A percentile compares a stretch with the other conserved stretches of the same genome.
Conservation (phyloP, 331 rosid species). For the Acacia concinna region DNA sequence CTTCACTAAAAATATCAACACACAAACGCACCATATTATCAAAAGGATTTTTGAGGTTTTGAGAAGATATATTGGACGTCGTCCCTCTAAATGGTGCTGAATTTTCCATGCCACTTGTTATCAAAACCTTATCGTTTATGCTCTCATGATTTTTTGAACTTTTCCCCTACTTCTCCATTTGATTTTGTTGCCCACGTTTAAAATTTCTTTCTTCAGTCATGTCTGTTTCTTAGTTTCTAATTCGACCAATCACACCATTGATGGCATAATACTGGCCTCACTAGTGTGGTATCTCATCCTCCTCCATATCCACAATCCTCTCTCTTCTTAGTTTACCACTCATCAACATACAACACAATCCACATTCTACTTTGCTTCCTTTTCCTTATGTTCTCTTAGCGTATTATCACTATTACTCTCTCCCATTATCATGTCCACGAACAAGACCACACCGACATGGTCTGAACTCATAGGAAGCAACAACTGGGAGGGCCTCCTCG, state of each 20-base stretch:
- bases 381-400: neutral
- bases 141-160: neutral
- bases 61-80: neutral
- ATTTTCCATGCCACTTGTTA: neutral
- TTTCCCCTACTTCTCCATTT: neutral
- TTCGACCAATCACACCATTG: neutral
- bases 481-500: constrained; percentile 51
- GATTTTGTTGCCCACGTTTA: neutral
- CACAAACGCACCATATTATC: neutral
- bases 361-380: neutral
- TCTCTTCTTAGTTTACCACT: neutral
- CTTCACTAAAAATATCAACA: neutral
- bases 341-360: neutral
- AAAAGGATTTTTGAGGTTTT: neutral
- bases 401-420: neutral
- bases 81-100: neutral
- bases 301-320: constrained; percentile 1
- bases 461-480: constrained; percentile 45
- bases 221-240: neutral
- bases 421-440: neutral
- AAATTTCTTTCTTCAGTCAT: neutral
- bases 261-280: neutral
- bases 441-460: constrained; percentile 35
- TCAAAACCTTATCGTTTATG: neutral
- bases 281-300: too few species aligned